These are phyloP conservation scores for Backusella psychrophila DNA, from an alignment of 192 early-diverging fungal species.

Conservation along the genomic window DNA sequence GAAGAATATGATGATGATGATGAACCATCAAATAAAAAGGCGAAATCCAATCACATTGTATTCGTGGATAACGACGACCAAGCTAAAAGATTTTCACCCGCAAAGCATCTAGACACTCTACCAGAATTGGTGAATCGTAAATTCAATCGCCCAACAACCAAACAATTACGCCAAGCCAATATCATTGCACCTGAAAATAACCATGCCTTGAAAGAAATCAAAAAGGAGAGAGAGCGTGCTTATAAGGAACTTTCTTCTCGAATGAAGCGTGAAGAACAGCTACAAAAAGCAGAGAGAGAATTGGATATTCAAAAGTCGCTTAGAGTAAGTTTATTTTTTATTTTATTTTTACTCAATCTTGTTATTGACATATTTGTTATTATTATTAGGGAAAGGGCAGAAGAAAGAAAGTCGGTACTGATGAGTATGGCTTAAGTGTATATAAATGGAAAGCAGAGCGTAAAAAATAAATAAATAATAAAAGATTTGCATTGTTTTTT, in stretches of 20 bases:
- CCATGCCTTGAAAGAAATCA: conserved; percentile 15
- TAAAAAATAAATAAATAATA: conserved; percentile 65
- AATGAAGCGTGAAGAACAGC: conserved; percentile 72
- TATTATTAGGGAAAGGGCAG: conserved; percentile 67
- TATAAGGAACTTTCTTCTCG: conserved; percentile 72
- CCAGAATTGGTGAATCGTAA: conserved; percentile 75
- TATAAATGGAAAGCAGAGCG: conserved; percentile 94
- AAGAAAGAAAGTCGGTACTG: conserved; percentile 78
- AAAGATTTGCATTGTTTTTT: background rate
- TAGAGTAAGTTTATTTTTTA: conserved; percentile 45
- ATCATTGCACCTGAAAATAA: conserved; percentile 31
- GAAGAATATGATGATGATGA: conserved; percentile 32
- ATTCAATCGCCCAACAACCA: conserved; percentile 75
- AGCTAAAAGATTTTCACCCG: conserved; percentile 63
- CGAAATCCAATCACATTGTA: conserved; percentile 66
- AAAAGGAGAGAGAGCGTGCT: conserved; percentile 43
- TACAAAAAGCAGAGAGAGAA: conserved; percentile 71
- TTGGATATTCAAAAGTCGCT: conserved; percentile 76
- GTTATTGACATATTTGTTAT: background rate
- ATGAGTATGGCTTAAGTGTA: conserved; percentile 74
- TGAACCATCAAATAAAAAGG: conserved; percentile 17
- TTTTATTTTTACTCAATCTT: background rate
- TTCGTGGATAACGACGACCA: conserved; percentile 74
- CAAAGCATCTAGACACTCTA: conserved; percentile 79
- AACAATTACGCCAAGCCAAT: conserved; percentile 50